Percentiles rank a stretch among this genome's conserved stretches.
Evolutionary conservation across 2,329 filamentous ascomycete genomes (phyloP).

Genomic region (Incumbomyces lentus): DNA sequence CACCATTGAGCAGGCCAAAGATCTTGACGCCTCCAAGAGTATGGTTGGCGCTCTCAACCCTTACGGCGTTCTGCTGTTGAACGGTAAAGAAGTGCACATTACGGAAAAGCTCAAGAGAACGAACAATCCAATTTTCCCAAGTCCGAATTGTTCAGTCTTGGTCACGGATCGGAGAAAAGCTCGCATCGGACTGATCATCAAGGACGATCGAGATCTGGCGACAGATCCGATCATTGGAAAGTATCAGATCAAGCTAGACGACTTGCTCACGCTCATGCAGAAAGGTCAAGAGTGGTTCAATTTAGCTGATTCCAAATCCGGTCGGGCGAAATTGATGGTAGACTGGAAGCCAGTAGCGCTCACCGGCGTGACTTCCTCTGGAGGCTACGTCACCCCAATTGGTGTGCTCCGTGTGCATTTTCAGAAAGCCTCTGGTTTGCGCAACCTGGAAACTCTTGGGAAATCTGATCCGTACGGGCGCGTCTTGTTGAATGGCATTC

Average conservation of each 20-base stretch:
- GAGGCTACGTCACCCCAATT: slow-evolving; percentile 85
- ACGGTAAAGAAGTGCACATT: slow-evolving; percentile 79
- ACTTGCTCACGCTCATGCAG: slow-evolving; percentile 80
- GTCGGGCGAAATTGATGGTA: slow-evolving; percentile 78
- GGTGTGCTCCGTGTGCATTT: slow-evolving; percentile 94
- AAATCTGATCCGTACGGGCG: slow-evolving; percentile 94
- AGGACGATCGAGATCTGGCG: slow-evolving; percentile 81
- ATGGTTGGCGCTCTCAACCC: slow-evolving; percentile 84
- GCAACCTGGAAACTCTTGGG: slow-evolving; percentile 88
- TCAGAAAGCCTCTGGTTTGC: slow-evolving; percentile 67
- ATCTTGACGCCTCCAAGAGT: slow-evolving; percentile 85
- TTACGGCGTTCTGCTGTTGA: slow-evolving; percentile 78
- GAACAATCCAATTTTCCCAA: slow-evolving; percentile 93
- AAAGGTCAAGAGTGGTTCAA: slow-evolving; percentile 97
- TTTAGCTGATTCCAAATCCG: slow-evolving; percentile 66
- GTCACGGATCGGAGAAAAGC: slow-evolving; percentile 89
- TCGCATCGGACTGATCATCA: slow-evolving; percentile 83
- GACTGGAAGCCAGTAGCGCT: slow-evolving; percentile 94
- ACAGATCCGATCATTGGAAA: slow-evolving; percentile 77
- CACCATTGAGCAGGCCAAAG: slow-evolving; percentile 90
- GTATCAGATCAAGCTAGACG: slow-evolving; percentile 91
- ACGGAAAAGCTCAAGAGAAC: slow-evolving; percentile 92
- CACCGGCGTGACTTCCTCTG: slow-evolving; percentile 65
- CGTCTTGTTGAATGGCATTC: slow-evolving; percentile 77
- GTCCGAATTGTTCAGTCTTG: slow-evolving; percentile 85